Percentiles rank a stretch among this genome's conserved stretches.
Evolutionary conservation across 805 yeast species (phyloP).

Genomic region (Saturnispora mendoncae): DNA sequence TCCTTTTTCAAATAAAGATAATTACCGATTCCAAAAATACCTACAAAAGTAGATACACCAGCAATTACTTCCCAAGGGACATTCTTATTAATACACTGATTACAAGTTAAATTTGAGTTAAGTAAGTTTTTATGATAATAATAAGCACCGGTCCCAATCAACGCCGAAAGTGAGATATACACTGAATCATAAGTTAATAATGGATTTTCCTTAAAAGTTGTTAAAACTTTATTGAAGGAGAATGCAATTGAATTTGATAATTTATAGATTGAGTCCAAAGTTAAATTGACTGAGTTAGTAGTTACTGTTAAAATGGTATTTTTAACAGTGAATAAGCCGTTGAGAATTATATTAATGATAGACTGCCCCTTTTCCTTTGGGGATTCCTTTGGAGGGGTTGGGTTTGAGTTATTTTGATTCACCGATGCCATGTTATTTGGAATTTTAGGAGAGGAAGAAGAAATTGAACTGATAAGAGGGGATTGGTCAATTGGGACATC

Average conservation of each 20-base stretch:
- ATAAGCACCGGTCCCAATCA: constrained; percentile 7
- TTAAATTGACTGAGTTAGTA: constrained; percentile 1
- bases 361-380: background rate
- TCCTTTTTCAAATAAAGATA: constrained; percentile 11
- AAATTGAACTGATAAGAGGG: background rate
- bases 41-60: constrained; percentile 6
- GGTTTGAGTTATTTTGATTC: too few relatives aligned
- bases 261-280: constrained; percentile 1
- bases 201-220: constrained; percentile 7
- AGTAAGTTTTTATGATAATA: constrained; percentile 8
- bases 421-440: background rate
- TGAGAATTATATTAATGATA: background rate
- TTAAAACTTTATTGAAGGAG: background rate
- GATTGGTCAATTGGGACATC: background rate
- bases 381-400: background rate
- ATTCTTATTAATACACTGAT: constrained; percentile 3
- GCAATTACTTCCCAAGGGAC: constrained; percentile 7
- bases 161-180: constrained; percentile 7
- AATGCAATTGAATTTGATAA: constrained; percentile 1
- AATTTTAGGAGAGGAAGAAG: background rate
- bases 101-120: constrained; percentile 4
- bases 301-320: background rate
- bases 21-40: constrained; percentile 13
- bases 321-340: background rate
- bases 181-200: constrained; percentile 10